Base-by-base conservation (phyloP, 805 yeast genomes). In the Diddensiella caesifluorescens region DNA sequence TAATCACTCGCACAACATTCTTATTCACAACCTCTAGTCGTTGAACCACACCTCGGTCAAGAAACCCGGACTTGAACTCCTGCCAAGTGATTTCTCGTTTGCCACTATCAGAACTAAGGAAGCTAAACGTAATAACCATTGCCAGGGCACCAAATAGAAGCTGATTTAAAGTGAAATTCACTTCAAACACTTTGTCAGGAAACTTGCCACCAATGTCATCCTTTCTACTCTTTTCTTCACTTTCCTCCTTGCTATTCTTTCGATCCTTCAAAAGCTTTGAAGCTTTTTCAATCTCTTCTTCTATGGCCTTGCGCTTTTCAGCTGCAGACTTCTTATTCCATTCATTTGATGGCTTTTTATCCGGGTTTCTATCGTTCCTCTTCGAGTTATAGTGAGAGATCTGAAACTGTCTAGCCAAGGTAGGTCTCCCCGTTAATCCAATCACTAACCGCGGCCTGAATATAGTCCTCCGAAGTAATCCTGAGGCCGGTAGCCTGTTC, bases 21-120 rank as follows among this genome's bases (percentile, higher is more conserved):
- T 77, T 79, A 64, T 88, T 87, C 23, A 85, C 72, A 38, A 88
- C 95, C 38, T 73, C 71, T 35, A 88, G 69, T 48, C 74, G 77
- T 38, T 80, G 77, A 27, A 89, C 96, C 38, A 79, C 71, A 3
- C 95, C 95, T 51, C 76, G 77, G 48, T 82, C 86, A 22, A 89
- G 67, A 51, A 83, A 80, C 44, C 80, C 76, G n/a, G 80, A 71
- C 60, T 83, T 82, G 70, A 89, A 88, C 56, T 86, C 95, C 65
- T 86, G 95, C 70, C 80, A 82, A 1, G 89, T 72, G 35, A 76
- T 55, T 42, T 61, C 66, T 4, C 62, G 59, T 33, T 32, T 23
- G 27, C 37, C 39, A 28, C 35, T 40, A 5, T 21, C 33, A 21
- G 50, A 29, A 16, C 37, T 33, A 6, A 41, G 13, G 5, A 39